Evolutionary conservation across 1,284 basidiomycete genomes (phyloP).

Genomic region (Porodaedalea pini): DNA sequence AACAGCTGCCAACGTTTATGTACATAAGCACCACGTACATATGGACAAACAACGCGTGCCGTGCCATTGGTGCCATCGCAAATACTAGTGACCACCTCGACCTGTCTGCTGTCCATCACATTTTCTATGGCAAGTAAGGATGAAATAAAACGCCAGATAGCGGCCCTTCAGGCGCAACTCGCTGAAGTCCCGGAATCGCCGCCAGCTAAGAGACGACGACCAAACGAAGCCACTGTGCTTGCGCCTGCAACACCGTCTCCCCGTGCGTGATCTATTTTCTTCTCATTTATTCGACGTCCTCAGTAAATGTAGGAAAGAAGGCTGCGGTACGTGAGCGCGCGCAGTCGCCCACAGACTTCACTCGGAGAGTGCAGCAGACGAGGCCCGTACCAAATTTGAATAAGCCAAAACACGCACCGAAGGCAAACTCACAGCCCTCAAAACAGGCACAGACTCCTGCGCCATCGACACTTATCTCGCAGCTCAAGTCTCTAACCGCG

Average conservation of each 20-base stretch:
- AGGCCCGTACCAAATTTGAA: neutral
- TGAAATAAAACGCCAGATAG: conserved; percentile 42
- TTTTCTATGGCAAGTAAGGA: conserved; percentile 12
- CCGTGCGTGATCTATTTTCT: conserved; percentile 41
- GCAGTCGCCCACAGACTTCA: conserved; percentile 1
- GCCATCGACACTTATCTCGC: conserved; percentile 16
- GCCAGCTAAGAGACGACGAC: conserved; percentile 50
- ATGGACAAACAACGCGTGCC: conserved; percentile 28
- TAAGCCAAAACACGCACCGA: neutral
- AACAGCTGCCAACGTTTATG: neutral
- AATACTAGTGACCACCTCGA: conserved; percentile 16
- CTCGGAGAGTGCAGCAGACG: neutral
- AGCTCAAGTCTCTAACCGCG: conserved; percentile 15
- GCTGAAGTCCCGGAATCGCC: conserved; percentile 30
- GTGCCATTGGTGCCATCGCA: conserved; percentile 18
- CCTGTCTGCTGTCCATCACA: neutral
- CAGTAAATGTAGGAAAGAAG: conserved; percentile 13
- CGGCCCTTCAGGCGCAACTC: conserved; percentile 41
- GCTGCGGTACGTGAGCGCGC: conserved; percentile 7
- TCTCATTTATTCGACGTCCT: neutral
- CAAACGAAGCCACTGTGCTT: conserved; percentile 40
- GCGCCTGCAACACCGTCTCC: conserved; percentile 69
- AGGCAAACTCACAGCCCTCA: neutral
- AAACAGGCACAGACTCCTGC: neutral
- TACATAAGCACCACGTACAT: conserved; percentile 17